A percentile compares a stretch with the other conserved stretches of the same genome.
Conservation (phyloP, 2,329 filamentous ascomycete species). For the Aspergillus sp. region DNA sequence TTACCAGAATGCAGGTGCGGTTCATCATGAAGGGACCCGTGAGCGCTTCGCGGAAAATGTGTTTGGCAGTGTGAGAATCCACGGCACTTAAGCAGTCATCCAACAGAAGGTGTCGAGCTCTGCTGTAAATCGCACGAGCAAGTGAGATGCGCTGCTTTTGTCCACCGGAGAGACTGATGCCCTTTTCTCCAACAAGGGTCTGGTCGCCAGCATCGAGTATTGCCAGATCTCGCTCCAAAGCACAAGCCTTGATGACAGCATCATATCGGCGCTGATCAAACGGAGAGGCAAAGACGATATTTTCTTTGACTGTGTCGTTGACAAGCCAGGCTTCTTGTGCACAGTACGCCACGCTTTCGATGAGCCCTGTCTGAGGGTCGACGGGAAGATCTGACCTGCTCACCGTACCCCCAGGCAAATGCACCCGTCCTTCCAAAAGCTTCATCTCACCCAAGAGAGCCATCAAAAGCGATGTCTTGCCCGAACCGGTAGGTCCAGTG, state of each 20-base stretch:
- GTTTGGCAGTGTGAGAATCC: constrained; percentile 95
- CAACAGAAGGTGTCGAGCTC: constrained; percentile 82
- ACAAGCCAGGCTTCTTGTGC: constrained; percentile 96
- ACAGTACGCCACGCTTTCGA: constrained; percentile 92
- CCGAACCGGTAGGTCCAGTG: constrained; percentile 86
- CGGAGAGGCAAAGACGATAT: constrained; percentile 84
- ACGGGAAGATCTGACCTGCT: constrained; percentile 74
- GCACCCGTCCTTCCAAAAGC: constrained; percentile 72
- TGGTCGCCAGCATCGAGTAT: constrained; percentile 91
- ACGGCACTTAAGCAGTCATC: constrained; percentile 97
- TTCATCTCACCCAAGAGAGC: constrained; percentile 96
- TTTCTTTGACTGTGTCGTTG: constrained; percentile 92
- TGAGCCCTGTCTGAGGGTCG: constrained; percentile 79
- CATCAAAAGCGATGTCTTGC: constrained; percentile 95
- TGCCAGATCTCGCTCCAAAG: constrained; percentile 83
- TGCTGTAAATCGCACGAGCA: constrained; percentile 95
- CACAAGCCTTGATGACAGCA: constrained; percentile 86
- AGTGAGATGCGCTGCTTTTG: constrained; percentile 97
- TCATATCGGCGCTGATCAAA: constrained; percentile 80
- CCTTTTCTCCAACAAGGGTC: constrained; percentile 94
- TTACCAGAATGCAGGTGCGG: constrained; percentile 91
- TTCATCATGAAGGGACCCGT: constrained; percentile 82
- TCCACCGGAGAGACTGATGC: constrained; percentile 91
- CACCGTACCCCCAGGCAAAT: constrained; percentile 78
- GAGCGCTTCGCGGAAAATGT: constrained; percentile 94